phyloP scores from a whole-genome alignment of 106 monocot species.

The Chionographis japonica region DNA sequence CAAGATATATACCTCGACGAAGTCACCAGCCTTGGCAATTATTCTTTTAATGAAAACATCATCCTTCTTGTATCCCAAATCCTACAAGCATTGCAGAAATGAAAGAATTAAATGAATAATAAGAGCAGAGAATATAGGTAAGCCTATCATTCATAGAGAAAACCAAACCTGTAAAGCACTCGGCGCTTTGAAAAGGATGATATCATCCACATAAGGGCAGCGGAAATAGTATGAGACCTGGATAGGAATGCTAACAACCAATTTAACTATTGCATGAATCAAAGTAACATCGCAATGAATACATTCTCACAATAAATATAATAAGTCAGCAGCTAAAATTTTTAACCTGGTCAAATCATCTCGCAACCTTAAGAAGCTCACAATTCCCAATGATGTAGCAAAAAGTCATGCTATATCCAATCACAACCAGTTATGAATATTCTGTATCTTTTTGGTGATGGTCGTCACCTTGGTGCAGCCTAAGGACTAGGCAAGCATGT shows the following conservation, averaged over 20 bases:
- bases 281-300: too few relatives aligned
- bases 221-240: slow-evolving; percentile 26
- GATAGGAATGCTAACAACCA: background rate
- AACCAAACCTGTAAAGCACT: slow-evolving; percentile 4
- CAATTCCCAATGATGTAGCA: too few relatives aligned
- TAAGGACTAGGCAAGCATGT: too few relatives aligned
- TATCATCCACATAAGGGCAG: slow-evolving; percentile 20
- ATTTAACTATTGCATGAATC: too few relatives aligned
- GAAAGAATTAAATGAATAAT: background rate
- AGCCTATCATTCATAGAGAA: background rate
- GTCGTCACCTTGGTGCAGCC: too few relatives aligned
- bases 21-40: slow-evolving; percentile 18
- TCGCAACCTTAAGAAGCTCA: too few relatives aligned
- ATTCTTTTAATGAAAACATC: slow-evolving; percentile 24
- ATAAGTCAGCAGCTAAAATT: too few relatives aligned
- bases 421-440: too few relatives aligned
- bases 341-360: too few relatives aligned
- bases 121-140: background rate
- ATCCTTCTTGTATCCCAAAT: slow-evolving; percentile 12
- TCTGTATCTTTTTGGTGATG: too few relatives aligned
- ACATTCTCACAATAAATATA: too few relatives aligned
- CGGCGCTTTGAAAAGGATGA: slow-evolving; percentile 17
- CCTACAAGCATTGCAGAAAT: slow-evolving; percentile 4
- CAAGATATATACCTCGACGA: slow-evolving; percentile 15
- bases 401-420: too few relatives aligned